Percentiles rank a stretch among this genome's conserved stretches.
phyloP scores from a whole-genome alignment of 2,329 filamentous ascomycete genomes.

The Mycogone perniciosa region DNA sequence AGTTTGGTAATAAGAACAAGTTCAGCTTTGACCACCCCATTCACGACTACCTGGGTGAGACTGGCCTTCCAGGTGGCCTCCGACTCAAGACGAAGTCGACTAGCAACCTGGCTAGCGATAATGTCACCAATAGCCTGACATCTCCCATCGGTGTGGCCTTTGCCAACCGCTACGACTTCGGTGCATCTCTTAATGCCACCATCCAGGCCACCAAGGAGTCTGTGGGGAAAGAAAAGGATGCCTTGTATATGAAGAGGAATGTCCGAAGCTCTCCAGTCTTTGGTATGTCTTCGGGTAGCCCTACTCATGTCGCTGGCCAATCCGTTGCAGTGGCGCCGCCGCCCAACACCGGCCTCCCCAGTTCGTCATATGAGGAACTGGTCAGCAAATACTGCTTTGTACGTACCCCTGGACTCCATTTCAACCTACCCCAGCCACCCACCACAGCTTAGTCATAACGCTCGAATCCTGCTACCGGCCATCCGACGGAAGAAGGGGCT shows the following conservation, averaged over 20 bases:
- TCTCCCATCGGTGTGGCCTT: slow-evolving; percentile 67
- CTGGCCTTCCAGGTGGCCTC: slow-evolving; percentile 46
- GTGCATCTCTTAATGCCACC: slow-evolving; percentile 80
- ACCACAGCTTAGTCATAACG: slow-evolving; percentile 14
- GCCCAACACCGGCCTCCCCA: slow-evolving; percentile 57
- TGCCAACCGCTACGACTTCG: slow-evolving; percentile 91
- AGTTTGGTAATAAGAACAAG: slow-evolving; percentile 60
- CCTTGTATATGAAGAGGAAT: slow-evolving; percentile 50
- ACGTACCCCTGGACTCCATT: slow-evolving; percentile 55
- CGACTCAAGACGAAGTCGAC: slow-evolving; percentile 67
- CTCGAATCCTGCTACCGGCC: slow-evolving; percentile 5
- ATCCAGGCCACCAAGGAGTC: slow-evolving; percentile 66
- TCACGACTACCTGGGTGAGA: slow-evolving; percentile 58
- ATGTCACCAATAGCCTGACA: slow-evolving; percentile 44
- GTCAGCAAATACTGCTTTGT: slow-evolving; percentile 99
- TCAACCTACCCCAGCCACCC: slow-evolving; percentile 20
- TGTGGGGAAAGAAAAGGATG: slow-evolving; percentile 52
- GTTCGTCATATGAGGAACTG: slow-evolving; percentile 89
- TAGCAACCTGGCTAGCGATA: slow-evolving; percentile 57
- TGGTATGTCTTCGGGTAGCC: slow-evolving; percentile 17
- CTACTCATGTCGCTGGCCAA: slow-evolving; percentile 7
- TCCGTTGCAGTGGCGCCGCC: slow-evolving; percentile 42
- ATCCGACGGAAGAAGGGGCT: slow-evolving; percentile 5
- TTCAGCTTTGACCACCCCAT: slow-evolving; percentile 55
- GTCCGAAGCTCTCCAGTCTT: slow-evolving; percentile 22